Base-by-base conservation (phyloP, 495 filamentous ascomycete species). In the Hyphodiscus hymeniophilus region DNA sequence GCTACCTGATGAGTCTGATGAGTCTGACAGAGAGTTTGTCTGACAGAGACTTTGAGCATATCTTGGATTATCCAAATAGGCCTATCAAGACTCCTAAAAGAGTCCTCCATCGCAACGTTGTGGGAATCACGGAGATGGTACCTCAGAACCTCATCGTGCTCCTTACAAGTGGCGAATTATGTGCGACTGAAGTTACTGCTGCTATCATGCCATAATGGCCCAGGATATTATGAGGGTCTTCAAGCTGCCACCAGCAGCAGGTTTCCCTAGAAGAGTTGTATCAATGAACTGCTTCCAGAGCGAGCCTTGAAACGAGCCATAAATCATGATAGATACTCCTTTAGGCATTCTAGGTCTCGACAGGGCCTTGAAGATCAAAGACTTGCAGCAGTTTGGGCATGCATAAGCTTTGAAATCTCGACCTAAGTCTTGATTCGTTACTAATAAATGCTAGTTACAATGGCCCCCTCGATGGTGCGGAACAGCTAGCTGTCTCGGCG, bases 261-360 rank as follows among this genome's bases (percentile, higher is more conserved):
- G n/a, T n/a, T n/a, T n/a, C n/a, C n/a, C n/a, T n/a, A 66, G 54
- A 74, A 67, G 18, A 74, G 76, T 54, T 84, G 81, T 58, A 63
- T 79, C 45, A 82, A 81, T 5, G 81, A 86, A 59, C 69, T 86
- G 4, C 70, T 86, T 35, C 75, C 81, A 10, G 62, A 79, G 7
- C 65, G 69, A 5, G 85, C 81, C 13, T 63, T 88, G 7, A 54
- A 64, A 32, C 69, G 69, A 33, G 85, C 85, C 3, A 68, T 66
- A 39, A 50, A 63, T 13, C 74, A 85, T 0, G 85, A 87, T 59
- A 57, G 63, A n/a, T 73, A 81, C 58, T 70, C 70, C 18, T 55
- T 59, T 2, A 51, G 72, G 34, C 60, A 79, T 36, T 56, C 55
- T 10, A 66, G 65, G 38, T 5, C 5, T n/a, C 33, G 33, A 36